Evolutionary conservation across 352 stramenopile species (phyloP), one percentile per base, ranked within the genome.

Genomic region (Globisporangium parvum): DNA sequence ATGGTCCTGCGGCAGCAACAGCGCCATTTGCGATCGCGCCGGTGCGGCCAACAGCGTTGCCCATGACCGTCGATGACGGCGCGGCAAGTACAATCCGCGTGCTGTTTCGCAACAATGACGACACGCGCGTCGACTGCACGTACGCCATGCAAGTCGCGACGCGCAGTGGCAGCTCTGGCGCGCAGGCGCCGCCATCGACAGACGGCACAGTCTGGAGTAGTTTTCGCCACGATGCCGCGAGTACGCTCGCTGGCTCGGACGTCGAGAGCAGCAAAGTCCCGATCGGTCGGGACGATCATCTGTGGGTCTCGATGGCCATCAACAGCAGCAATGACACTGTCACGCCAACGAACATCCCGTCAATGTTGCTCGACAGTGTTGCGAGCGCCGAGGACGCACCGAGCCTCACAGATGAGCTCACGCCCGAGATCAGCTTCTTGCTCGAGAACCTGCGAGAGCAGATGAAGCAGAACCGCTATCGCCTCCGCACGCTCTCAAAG

Each of bases 391-490:
- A 45, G n/a, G 48, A 8, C 3, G 9, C 51, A 20, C 5, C 14
- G 42, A 47, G 23, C 6, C 23, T 57, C 1, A 42, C 52, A 2
- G 85, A 93, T 54, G 85, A 93, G 53, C 49, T 90, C 21, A 91
- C 84, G 26, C 79, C 84, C 10, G 73, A 85, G 50, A 75, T 89
- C 28, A 88, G 78, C n/a, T 39, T 95, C 51, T 65, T 92, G 5
- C 67, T 91, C 24, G 85, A 89, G n/a, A 69, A 88, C 26, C 62
- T 91, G 31, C 73, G 84, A 40, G 79, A 92, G 54, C 81, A 81
- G 53, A 87, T 84, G 56, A 70, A 87, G 51, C 65, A 73, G 51
- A 95, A 95, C 49, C 76, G 85, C 15, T 85, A 74, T 44, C 62
- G 67, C 11, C 55, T 91, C 51, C 81, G 75, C 5, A 50, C 61